Base-by-base conservation (phyloP, 371 early-diverging fungal genomes). In the Syncephalastrum sp. region DNA sequence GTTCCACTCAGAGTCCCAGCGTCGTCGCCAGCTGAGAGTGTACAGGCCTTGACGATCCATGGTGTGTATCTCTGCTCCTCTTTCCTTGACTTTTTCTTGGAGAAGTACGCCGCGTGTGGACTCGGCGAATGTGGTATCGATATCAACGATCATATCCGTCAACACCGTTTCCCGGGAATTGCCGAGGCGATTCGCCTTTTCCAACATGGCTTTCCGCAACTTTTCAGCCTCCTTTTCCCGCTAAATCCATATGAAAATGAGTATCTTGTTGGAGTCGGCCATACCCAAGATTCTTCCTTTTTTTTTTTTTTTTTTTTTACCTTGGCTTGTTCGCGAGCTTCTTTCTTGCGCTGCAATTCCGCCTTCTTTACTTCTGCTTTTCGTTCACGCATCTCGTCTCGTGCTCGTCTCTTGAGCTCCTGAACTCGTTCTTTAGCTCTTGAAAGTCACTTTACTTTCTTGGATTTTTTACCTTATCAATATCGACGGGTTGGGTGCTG, bases 81-180 rank as follows among this genome's bases (percentile, higher is more conserved):
- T 64, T n/a, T 54, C 8, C 0, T 21, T 24, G 0, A 65, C n/a
- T 4, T 24, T 45, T 10, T 42, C 23, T 15, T 41, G 56, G 12
- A 66, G 47, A 7, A 66, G 42, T 15, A 47, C 27, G 16, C 67
- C 62, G 10, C 46, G 52, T 14, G 54, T 47, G 3, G 72, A 59
- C 3, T 19, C 23, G 14, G 54, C 41, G 15, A 74, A 70, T 4
- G 57, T 55, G 1, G 62, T 65, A 44, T 81, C 75, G 4, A 87
- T 50, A 23, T 76, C 72, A 0, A 86, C 49, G 38, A 83, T 82
- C 77, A 87, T 82, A 52, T 87, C 86, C 33, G 60, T 59, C 6
- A 78, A 50, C 4, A 69, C 65, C 15, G 83, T 75, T 0, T 60
- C 54, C 25, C 85, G 75, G 42, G 73, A 56, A 1, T 14, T 60